Evolutionary conservation across 805 yeast species (phyloP).

Genomic region (Candida rishiriensis): DNA sequence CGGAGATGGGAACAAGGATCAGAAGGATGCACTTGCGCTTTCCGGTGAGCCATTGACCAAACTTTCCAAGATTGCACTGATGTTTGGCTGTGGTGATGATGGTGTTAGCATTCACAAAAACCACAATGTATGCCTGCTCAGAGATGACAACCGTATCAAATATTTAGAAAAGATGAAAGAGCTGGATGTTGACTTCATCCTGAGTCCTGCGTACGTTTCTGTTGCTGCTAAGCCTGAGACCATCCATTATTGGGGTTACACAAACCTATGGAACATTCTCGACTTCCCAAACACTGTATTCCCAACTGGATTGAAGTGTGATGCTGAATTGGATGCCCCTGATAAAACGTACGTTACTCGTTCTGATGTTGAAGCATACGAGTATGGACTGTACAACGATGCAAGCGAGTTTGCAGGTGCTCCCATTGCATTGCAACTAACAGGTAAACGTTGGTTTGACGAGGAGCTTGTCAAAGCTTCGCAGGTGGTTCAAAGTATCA

Average conservation of each 20-base stretch:
- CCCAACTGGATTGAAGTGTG: conserved; percentile 55
- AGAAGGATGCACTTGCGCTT: conserved; percentile 39
- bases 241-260: conserved; percentile 69
- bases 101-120: conserved; percentile 42
- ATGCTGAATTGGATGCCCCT: conserved; percentile 21
- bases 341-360: conserved; percentile 16
- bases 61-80: conserved; percentile 48
- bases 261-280: conserved; percentile 61
- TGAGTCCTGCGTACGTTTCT: conserved; percentile 59
- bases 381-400: conserved; percentile 28
- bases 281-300: conserved; percentile 61
- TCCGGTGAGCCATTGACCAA: conserved; percentile 66
- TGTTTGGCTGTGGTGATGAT: conserved; percentile 52
- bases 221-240: conserved; percentile 63
- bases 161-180: conserved; percentile 45
- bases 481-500: conserved; percentile 33
- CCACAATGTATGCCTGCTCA: conserved; percentile 39
- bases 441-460: conserved; percentile 47
- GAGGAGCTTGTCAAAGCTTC: conserved; percentile 45
- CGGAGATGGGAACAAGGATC: conserved; percentile 57
- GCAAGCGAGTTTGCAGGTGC: conserved; percentile 38
- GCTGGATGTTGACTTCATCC: conserved; percentile 52
- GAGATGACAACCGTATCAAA: conserved; percentile 51
- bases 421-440: conserved; percentile 47
- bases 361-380: conserved; percentile 27